Conservation (phyloP, 1,284 basidiomycete species). For the Tilletia indica region DNA sequence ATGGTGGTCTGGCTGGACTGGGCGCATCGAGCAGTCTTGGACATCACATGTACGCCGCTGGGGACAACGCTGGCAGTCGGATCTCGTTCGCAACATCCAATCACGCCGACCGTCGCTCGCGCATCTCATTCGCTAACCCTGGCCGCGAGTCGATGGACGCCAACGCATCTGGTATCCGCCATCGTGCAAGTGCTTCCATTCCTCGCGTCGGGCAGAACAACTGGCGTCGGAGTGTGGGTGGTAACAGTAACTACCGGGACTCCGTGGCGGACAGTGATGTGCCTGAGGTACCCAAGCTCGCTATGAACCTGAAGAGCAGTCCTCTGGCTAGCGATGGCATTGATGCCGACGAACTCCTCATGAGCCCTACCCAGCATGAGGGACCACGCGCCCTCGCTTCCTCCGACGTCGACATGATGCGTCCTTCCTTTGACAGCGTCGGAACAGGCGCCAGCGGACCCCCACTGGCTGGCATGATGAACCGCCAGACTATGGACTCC, state of each 20-base stretch:
- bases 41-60: slow-evolving; percentile 40
- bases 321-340: slow-evolving; percentile 29
- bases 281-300: slow-evolving; percentile 3
- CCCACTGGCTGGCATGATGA: slow-evolving; percentile 30
- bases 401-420: slow-evolving; percentile 21
- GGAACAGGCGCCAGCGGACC: slow-evolving; percentile 20
- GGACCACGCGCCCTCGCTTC: slow-evolving; percentile 19
- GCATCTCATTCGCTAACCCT: slow-evolving; percentile 41
- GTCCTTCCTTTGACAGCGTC: slow-evolving; percentile 14
- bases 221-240: slow-evolving; percentile 19
- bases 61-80: slow-evolving; percentile 33
- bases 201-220: slow-evolving; percentile 32
- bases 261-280: slow-evolving; percentile 35
- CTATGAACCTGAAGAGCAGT: slow-evolving; percentile 21
- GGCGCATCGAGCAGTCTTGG: slow-evolving; percentile 8
- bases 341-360: slow-evolving; percentile 39
- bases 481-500: slow-evolving; percentile 34
- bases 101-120: slow-evolving; percentile 35
- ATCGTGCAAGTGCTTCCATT: slow-evolving; percentile 26
- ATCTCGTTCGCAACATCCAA: slow-evolving; percentile 5
- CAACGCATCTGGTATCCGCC: slow-evolving; percentile 20
- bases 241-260: slow-evolving; percentile 1
- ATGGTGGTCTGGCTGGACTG: slow-evolving; percentile 11
- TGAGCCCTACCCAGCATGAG: slow-evolving; percentile 48
- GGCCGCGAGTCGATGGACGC: slow-evolving; percentile 29